Evolutionary conservation across 2,329 filamentous ascomycete genomes (phyloP).

Genomic region (Ophiostoma pallidulum): DNA sequence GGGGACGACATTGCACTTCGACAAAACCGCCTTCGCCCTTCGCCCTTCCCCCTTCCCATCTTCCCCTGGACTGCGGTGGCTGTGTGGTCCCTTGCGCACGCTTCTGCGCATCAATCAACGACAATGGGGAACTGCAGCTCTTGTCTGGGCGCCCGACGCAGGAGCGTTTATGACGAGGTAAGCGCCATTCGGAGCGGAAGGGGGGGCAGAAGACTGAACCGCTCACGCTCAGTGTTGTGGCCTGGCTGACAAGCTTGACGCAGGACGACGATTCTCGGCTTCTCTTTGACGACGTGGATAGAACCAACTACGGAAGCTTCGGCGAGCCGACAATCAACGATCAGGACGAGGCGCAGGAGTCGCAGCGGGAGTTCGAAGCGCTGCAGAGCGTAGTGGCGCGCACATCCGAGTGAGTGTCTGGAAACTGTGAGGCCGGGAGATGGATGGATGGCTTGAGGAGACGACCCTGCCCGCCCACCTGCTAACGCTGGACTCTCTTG

Average conservation of each 20-base stretch:
- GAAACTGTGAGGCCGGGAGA: no score
- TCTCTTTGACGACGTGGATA: slow-evolving; percentile 51
- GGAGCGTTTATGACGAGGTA: slow-evolving; percentile 48
- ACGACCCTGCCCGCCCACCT: background rate
- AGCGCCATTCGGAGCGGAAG: no score
- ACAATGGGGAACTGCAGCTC: slow-evolving; percentile 53
- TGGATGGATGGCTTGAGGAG: no score
- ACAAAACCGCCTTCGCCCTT: no score
- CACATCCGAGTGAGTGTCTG: slow-evolving; percentile 55
- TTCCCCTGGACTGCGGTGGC: background rate
- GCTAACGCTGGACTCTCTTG: background rate
- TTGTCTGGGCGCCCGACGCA: slow-evolving; percentile 44
- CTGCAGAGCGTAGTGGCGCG: slow-evolving; percentile 54
- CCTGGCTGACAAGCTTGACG: no score
- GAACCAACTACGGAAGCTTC: slow-evolving; percentile 54
- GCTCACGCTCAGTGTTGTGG: no score
- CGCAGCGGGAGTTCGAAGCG: slow-evolving; percentile 55
- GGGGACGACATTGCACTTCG: no score
- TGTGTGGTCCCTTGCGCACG: background rate
- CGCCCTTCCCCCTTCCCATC: background rate
- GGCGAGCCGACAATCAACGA: slow-evolving; percentile 43
- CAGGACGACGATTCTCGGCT: slow-evolving; percentile 50
- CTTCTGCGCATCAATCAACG: background rate
- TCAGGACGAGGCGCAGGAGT: slow-evolving; percentile 52
- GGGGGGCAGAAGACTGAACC: no score